Conservation (phyloP, 495 filamentous ascomycete species). For the Aspergillus mulundensis region DNA sequence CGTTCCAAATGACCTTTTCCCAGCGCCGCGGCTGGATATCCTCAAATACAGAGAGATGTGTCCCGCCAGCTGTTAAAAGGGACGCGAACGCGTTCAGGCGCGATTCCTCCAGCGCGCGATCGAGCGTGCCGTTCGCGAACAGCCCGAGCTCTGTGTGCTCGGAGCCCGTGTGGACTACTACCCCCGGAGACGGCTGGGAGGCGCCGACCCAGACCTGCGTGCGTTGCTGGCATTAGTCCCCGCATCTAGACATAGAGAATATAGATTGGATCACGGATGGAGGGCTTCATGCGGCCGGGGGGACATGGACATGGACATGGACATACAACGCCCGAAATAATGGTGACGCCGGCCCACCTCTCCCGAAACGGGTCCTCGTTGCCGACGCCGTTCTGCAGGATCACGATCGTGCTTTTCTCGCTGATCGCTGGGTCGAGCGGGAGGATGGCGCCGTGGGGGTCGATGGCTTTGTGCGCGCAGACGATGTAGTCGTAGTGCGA, state of each 20-base stretch:
- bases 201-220: slow-evolving; percentile 48
- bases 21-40: slow-evolving; percentile 48
- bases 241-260: no score
- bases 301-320: no score
- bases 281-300: no score
- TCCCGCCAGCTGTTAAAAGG: slow-evolving; percentile 35
- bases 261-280: no score
- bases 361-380: slow-evolving; percentile 60
- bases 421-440: slow-evolving; percentile 38
- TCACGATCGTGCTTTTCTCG: slow-evolving; percentile 44
- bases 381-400: slow-evolving; percentile 69
- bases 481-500: slow-evolving; percentile 42
- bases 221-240: no score
- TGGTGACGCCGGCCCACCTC: slow-evolving; percentile 49
- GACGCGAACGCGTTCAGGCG: slow-evolving; percentile 37
- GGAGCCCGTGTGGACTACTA: slow-evolving; percentile 41
- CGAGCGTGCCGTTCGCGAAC: slow-evolving; percentile 34
- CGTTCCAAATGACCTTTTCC: slow-evolving; percentile 55
- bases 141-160: slow-evolving; percentile 46
- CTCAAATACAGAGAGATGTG: slow-evolving; percentile 34
- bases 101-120: slow-evolving; percentile 1
- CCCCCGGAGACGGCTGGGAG: slow-evolving; percentile 40
- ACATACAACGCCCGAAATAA: slow-evolving; percentile 55
- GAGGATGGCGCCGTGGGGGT: slow-evolving; percentile 31
- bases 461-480: slow-evolving; percentile 50